Conservation (phyloP, 768 basidiomycete genomes). For the Paxillus involutus region DNA sequence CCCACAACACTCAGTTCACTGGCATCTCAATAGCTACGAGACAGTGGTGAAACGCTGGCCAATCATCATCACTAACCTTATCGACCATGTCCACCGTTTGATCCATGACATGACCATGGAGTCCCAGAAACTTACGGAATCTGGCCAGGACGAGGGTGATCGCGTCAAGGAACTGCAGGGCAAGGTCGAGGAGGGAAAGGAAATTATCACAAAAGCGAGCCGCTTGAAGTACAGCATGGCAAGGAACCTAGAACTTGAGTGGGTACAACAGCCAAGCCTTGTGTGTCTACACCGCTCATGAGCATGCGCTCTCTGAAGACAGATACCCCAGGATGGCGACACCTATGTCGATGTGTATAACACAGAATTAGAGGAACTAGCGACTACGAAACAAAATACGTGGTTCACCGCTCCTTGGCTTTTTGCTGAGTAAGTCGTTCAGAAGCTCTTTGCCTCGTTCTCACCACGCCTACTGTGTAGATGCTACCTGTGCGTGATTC, state of each 20-base stretch:
- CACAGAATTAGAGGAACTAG: slow-evolving; percentile 55
- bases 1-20: slow-evolving; percentile 1
- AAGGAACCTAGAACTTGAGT: slow-evolving; percentile 70
- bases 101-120: slow-evolving; percentile 61
- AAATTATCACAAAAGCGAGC: slow-evolving; percentile 70
- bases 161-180: slow-evolving; percentile 31
- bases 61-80: slow-evolving; percentile 76
- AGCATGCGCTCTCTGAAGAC: slow-evolving; percentile 38
- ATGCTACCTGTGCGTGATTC: slow-evolving; percentile 64
- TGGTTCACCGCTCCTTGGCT: slow-evolving; percentile 97
- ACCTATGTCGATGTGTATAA: slow-evolving; percentile 76
- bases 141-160: slow-evolving; percentile 4
- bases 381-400: slow-evolving; percentile 49
- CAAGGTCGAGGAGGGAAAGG: slow-evolving; percentile 73
- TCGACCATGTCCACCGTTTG: slow-evolving; percentile 71
- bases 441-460: slow-evolving; percentile 3
- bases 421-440: slow-evolving; percentile 77
- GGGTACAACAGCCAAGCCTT: slow-evolving; percentile 21
- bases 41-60: slow-evolving; percentile 83
- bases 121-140: slow-evolving; percentile 21
- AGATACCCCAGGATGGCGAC: slow-evolving; percentile 75
- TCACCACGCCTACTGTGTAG: slow-evolving; percentile 32
- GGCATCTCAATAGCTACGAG: slow-evolving; percentile 54
- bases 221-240: slow-evolving; percentile 89
- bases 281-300: not conserved